Conservation (phyloP, 805 yeast genomes). For the Gaillardinia entomophila region DNA sequence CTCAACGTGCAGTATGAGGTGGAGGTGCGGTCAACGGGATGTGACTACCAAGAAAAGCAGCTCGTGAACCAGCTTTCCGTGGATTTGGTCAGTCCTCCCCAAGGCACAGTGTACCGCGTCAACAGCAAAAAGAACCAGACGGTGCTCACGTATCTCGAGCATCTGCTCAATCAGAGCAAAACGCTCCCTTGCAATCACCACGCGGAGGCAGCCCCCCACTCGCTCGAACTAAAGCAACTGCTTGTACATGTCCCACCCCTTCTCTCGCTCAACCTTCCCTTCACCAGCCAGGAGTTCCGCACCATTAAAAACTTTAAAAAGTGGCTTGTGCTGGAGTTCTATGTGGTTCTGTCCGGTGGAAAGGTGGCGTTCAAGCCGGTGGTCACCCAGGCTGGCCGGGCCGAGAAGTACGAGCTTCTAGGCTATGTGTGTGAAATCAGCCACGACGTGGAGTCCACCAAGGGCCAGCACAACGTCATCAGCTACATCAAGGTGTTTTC, state of each 20-base stretch:
- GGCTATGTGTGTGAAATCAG: conserved; percentile 69
- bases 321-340: conserved; percentile 64
- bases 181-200: conserved; percentile 49
- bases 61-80: conserved; percentile 32
- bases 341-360: conserved; percentile 27
- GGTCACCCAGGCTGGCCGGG: conserved; percentile 25
- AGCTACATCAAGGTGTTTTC: conserved; percentile 45
- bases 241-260: conserved; percentile 60
- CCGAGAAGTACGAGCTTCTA: conserved; percentile 50
- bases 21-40: conserved; percentile 33
- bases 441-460: conserved; percentile 32
- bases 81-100: conserved; percentile 40
- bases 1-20: conserved; percentile 42
- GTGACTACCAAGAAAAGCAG: conserved; percentile 31
- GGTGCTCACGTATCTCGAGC: conserved; percentile 54
- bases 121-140: conserved; percentile 23
- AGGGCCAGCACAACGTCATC: conserved; percentile 53
- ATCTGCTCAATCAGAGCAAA: conserved; percentile 48
- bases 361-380: conserved; percentile 31
- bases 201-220: conserved; percentile 17
- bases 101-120: conserved; percentile 1
- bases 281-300: conserved; percentile 50
- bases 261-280: conserved; percentile 53
- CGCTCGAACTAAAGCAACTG: conserved; percentile 47
- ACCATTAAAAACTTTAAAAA: conserved; percentile 42